Evolutionary conservation across 257 asterid genomes (phyloP), one percentile per base, ranked within the genome.

Genomic region (Penstemon davidsonii): DNA sequence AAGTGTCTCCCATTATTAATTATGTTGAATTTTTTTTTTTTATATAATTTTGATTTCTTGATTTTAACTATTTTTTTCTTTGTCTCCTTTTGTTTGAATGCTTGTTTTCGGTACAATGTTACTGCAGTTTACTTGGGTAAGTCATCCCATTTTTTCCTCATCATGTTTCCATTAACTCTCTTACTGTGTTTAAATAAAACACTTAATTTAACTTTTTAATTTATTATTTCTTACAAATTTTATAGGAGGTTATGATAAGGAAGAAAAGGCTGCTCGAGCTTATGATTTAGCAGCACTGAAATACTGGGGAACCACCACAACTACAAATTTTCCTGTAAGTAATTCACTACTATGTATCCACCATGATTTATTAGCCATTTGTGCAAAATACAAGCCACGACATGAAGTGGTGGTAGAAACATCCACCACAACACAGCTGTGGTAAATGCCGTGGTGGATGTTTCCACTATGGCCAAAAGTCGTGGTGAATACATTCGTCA

Each of bases 261-360:
- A 92, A 80, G 96, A 92, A 7, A 92, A 92, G 69, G 98, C 98
- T 56, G 98, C 98, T 40, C 75, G 96, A 62, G 80, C 97, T 43
- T 91, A 91, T 70, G 97, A 91, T 83, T 88, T 91, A 80, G 97
- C 97, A n/a, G 97, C 96, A 56, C 67, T 91, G 63, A 91, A 88
- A 45, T 91, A 91, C 53, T 88, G 97, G 97, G 97, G 97, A 55
- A 79, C 93, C 7, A 83, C 98, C 54, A 89, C 96, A 7, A 92
- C 98, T 63, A 89, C 98, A 0, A 92, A 92, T 82, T 89, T 92
- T 68, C 96, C 96, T 3, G 98, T 92, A 38, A 81, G 89, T 68
- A 47, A 3, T 15, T 15, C 18, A 15, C 18, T 15, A 15, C 18
- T 54, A 25, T 25, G 33, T 25, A 25, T 25, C 33, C 33, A 25